A percentile compares a stretch with the other conserved stretches of the same genome.
phyloP scores from a whole-genome alignment of 108 stramenopile genomes.

The Cyclostephanos tholiformis region DNA sequence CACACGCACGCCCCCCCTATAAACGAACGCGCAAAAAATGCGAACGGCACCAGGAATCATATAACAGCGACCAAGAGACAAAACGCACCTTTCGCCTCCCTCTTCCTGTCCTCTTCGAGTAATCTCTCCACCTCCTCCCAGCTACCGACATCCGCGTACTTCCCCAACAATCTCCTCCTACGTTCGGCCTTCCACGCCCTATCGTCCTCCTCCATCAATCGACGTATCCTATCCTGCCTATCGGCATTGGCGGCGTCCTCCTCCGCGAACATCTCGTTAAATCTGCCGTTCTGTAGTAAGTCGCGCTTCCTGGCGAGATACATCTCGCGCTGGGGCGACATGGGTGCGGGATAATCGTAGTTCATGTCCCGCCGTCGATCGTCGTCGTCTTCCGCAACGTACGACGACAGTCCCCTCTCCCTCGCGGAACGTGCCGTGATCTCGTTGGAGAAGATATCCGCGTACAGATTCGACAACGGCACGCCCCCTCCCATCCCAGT shows the following conservation, averaged over 20 bases:
- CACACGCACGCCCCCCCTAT: no score
- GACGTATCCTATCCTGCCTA: slow-evolving; percentile 47
- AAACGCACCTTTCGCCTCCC: slow-evolving; percentile 50
- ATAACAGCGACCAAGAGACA: not conserved
- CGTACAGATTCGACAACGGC: slow-evolving; percentile 3
- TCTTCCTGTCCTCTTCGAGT: slow-evolving; percentile 46
- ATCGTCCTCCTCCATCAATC: slow-evolving; percentile 64
- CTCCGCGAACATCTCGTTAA: slow-evolving; percentile 47
- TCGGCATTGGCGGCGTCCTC: slow-evolving; percentile 27
- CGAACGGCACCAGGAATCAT: not conserved
- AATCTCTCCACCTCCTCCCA: slow-evolving; percentile 60
- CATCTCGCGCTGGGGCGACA: slow-evolving; percentile 21
- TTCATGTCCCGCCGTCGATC: slow-evolving; percentile 19
- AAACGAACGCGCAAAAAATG: not conserved
- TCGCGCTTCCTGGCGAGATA: slow-evolving; percentile 26
- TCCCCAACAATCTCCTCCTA: slow-evolving; percentile 60
- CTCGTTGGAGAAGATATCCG: slow-evolving; percentile 3
- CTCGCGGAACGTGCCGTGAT: not conserved
- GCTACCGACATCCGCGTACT: slow-evolving; percentile 65
- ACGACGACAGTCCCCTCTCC: no score
- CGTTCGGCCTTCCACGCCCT: slow-evolving; percentile 66
- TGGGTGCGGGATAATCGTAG: not conserved
- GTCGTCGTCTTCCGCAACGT: no score
- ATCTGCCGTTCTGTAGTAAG: slow-evolving; percentile 36
- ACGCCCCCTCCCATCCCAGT: no score